phyloP scores from a whole-genome alignment of 345 rosid species.

The Streptanthus diversifolius region DNA sequence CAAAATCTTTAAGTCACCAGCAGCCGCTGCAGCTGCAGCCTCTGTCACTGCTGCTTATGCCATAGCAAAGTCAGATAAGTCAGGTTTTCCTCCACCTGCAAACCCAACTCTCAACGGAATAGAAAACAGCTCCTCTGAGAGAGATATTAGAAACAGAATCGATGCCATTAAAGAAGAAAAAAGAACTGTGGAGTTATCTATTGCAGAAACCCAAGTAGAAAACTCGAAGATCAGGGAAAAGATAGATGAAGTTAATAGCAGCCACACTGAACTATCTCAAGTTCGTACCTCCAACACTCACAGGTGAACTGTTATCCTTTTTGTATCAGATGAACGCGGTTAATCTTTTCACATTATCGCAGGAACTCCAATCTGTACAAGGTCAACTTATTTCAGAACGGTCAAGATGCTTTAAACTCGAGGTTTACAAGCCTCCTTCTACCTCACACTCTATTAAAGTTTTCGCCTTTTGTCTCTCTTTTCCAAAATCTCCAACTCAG shows the following conservation, averaged over 20 bases:
- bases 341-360: constrained; percentile 15
- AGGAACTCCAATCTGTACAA: constrained; percentile 92
- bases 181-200: constrained; percentile 50
- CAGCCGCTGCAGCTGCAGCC: constrained; percentile 98
- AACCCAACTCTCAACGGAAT: constrained; percentile 40
- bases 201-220: constrained; percentile 56
- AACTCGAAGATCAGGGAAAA: constrained; percentile 60
- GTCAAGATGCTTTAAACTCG: constrained; percentile 97
- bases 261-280: constrained; percentile 75
- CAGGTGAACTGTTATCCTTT: background rate
- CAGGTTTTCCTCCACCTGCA: constrained; percentile 46
- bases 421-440: constrained; percentile 44
- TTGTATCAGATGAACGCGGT: background rate
- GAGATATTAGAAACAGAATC: constrained; percentile 43
- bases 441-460: constrained; percentile 1
- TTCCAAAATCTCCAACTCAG: background rate
- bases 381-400: constrained; percentile 88
- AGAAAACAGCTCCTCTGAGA: constrained; percentile 34
- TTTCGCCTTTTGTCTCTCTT: background rate
- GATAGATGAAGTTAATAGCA: constrained; percentile 66
- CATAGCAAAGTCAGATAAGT: constrained; percentile 75
- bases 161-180: constrained; percentile 68
- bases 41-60: constrained; percentile 98
- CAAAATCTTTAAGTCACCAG: constrained; percentile 85
- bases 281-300: constrained; percentile 35